Conservation (phyloP, 2,329 filamentous ascomycete species). For the Botrytis byssoidea region DNA sequence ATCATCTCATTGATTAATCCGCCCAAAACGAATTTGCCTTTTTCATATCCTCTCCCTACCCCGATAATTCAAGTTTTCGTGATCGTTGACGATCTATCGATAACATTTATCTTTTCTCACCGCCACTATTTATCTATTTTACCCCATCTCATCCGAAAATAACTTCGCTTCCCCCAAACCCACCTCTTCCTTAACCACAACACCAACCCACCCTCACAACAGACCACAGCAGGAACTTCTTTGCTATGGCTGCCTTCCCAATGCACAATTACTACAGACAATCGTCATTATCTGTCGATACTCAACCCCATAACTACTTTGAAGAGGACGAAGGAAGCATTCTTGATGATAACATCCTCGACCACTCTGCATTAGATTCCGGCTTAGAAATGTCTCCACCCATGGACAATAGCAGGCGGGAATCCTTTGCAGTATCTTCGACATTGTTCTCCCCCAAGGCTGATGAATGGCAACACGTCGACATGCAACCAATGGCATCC, state of each 20-base stretch:
- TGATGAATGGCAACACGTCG: conserved; percentile 62
- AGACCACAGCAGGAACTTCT: conserved; percentile 25
- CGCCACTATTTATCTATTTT: conserved; percentile 26
- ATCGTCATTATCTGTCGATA: conserved; percentile 38
- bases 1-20: conserved; percentile 22
- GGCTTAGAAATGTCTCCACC: conserved; percentile 62
- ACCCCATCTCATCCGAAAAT: conserved; percentile 20
- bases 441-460: conserved; percentile 64
- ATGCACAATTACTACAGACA: conserved; percentile 39
- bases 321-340: conserved; percentile 61
- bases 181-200: conserved; percentile 17
- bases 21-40: conserved; percentile 17
- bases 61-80: conserved; percentile 23
- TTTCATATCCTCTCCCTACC: conserved; percentile 32
- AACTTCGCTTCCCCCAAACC: conserved; percentile 32
- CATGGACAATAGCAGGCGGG: conserved; percentile 61
- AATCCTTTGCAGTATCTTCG: conserved; percentile 60
- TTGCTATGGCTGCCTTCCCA: conserved; percentile 37
- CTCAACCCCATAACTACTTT: conserved; percentile 51
- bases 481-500: conserved; percentile 63
- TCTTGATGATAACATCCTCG: conserved; percentile 60
- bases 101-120: conserved; percentile 23
- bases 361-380: conserved; percentile 59
- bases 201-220: conserved; percentile 17
- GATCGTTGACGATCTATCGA: conserved; percentile 26